Percentiles rank a stretch among this genome's conserved stretches.
These are phyloP conservation scores for Colletotrichum sp. DNA, from an alignment of 2,329 filamentous ascomycete genomes.

Conservation along the genomic window DNA sequence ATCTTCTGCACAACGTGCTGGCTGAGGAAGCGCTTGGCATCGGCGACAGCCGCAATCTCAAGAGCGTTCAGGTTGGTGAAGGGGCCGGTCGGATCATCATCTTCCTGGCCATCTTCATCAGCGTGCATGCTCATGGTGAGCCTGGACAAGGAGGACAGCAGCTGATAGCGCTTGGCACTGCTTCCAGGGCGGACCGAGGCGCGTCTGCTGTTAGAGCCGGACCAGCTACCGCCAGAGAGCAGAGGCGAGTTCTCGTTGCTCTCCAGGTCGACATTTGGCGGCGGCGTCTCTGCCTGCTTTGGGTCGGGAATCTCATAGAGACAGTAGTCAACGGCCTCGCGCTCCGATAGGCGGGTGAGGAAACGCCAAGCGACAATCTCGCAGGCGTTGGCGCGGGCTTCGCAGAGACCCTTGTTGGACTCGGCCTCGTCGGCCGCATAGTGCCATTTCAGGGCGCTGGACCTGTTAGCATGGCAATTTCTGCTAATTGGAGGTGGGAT, in stretches of 20 bases:
- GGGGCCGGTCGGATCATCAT: conserved; percentile 69
- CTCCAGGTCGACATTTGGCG: conserved; percentile 41
- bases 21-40: conserved; percentile 84
- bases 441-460: conserved; percentile 76
- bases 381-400: conserved; percentile 74
- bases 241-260: conserved; percentile 54
- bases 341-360: conserved; percentile 71
- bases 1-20: conserved; percentile 83
- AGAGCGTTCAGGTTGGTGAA: conserved; percentile 85
- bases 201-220: conserved; percentile 23
- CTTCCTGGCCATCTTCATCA: conserved; percentile 43
- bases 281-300: conserved; percentile 25
- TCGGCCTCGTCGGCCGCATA: conserved; percentile 69
- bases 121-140: conserved; percentile 54
- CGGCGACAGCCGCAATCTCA: conserved; percentile 81
- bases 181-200: conserved; percentile 37
- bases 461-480: background rate
- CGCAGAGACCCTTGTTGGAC: conserved; percentile 61
- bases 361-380: conserved; percentile 85
- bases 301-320: conserved; percentile 71
- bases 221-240: conserved; percentile 37
- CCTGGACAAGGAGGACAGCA: conserved; percentile 60
- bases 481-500: background rate
- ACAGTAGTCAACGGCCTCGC: conserved; percentile 76
- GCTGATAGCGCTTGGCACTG: conserved; percentile 49